Evolutionary conservation across 2,329 filamentous ascomycete genomes (phyloP).

Genomic region (Neonectria ditissima): DNA sequence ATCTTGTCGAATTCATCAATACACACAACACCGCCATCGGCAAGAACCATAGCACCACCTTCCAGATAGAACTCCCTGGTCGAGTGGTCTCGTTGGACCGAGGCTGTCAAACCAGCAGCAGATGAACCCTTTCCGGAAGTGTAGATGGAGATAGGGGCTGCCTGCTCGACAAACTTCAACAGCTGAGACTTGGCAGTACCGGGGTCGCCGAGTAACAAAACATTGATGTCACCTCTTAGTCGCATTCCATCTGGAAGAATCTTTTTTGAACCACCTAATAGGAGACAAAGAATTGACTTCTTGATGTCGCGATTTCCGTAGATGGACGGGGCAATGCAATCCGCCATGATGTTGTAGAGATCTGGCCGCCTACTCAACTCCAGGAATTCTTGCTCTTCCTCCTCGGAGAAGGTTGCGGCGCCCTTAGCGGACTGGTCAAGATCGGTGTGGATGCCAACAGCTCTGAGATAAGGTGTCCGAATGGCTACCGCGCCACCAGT

Average conservation of each 20-base stretch:
- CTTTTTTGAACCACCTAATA: constrained; percentile 97
- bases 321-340: constrained; percentile 96
- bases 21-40: constrained; percentile 95
- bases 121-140: constrained; percentile 98
- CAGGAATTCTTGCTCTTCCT: constrained; percentile 95
- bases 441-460: constrained; percentile 92
- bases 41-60: constrained; percentile 97
- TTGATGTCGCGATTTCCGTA: constrained; percentile 98
- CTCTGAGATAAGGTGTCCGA: constrained; percentile 91
- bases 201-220: constrained; percentile 94
- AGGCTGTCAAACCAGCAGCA: constrained; percentile 95
- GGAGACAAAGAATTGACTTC: constrained; percentile 92
- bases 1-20: constrained; percentile 99
- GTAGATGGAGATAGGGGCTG: constrained; percentile 96
- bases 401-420: constrained; percentile 85
- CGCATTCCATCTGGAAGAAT: constrained; percentile 98
- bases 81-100: constrained; percentile 90
- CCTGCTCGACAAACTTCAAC: constrained; percentile 97
- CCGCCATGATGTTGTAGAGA: constrained; percentile 89
- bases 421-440: constrained; percentile 91
- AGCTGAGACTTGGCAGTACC: constrained; percentile 98
- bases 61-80: constrained; percentile 98
- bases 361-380: constrained; percentile 92
- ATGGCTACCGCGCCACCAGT: constrained; percentile 89
- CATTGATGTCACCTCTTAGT: constrained; percentile 97